A percentile compares a stretch with the other conserved stretches of the same genome.
These are phyloP conservation scores for Steccherinum ochraceum DNA, from an alignment of 768 basidiomycete species.

Conservation along the genomic window DNA sequence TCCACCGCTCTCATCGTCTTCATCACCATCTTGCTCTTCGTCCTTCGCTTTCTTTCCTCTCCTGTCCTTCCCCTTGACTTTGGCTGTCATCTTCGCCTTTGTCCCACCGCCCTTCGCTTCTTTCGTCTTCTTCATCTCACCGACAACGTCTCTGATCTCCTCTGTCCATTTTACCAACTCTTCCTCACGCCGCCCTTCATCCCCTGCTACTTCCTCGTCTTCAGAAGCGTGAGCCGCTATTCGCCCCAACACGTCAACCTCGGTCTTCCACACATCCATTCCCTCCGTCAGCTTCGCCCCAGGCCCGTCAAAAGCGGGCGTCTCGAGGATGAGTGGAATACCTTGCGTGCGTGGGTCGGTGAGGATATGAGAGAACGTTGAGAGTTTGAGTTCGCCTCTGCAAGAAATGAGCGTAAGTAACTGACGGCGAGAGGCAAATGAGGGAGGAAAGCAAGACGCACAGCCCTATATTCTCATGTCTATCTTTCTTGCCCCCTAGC, in stretches of 20 bases:
- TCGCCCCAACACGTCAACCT: slow-evolving; percentile 56
- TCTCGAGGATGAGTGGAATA: slow-evolving; percentile 81
- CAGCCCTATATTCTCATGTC: slow-evolving; percentile 84
- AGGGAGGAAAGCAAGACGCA: slow-evolving; percentile 29
- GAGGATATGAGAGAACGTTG: slow-evolving; percentile 59
- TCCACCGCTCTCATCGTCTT: slow-evolving; percentile 14
- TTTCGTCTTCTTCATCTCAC: slow-evolving; percentile 7
- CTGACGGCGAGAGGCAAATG: background rate
- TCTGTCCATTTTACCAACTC: slow-evolving; percentile 8
- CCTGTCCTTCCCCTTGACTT: background rate
- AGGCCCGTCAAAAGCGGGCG: slow-evolving; percentile 56
- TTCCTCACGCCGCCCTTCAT: too few species aligned
- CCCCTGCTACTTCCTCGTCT: too few species aligned
- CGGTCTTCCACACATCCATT: slow-evolving; percentile 64
- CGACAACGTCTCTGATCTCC: slow-evolving; percentile 14
- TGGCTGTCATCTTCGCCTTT: slow-evolving; percentile 12
- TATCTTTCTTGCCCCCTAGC: slow-evolving; percentile 60
- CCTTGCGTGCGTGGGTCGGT: slow-evolving; percentile 59
- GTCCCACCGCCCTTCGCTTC: slow-evolving; percentile 10
- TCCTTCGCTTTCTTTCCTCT: slow-evolving; percentile 10
- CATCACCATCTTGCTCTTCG: slow-evolving; percentile 9
- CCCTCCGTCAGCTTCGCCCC: slow-evolving; percentile 17
- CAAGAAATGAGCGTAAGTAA: background rate
- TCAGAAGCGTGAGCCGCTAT: slow-evolving; percentile 23
- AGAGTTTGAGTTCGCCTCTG: slow-evolving; percentile 65